phyloP scores from a whole-genome alignment of 208 protist species.

The Entamoeba histolytica region DNA sequence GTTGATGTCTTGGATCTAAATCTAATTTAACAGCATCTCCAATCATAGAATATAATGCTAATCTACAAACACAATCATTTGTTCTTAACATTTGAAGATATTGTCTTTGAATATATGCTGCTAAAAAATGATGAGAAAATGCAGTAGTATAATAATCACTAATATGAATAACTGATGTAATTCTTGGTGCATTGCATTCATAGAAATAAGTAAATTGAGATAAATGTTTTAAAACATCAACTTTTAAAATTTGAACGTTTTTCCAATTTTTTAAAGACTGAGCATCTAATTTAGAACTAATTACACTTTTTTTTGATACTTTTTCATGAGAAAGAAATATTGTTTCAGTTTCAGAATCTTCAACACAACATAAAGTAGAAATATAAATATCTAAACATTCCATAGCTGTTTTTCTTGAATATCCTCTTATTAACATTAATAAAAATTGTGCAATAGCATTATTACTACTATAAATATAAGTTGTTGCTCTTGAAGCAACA shows the following conservation, averaged over 20 bases:
- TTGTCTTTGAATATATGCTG: neutral
- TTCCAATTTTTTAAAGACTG: neutral
- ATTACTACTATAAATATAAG: neutral
- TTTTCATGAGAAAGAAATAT: neutral
- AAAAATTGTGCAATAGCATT: neutral
- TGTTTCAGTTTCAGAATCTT: neutral
- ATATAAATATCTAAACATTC: neutral
- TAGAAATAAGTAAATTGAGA: neutral
- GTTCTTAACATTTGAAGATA: neutral
- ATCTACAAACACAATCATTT: neutral
- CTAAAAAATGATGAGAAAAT: neutral
- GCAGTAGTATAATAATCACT: neutral
- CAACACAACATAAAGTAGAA: neutral
- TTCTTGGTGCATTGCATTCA: neutral
- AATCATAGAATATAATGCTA: neutral
- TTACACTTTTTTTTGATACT: neutral
- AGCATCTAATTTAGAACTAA: neutral
- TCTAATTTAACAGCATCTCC: neutral
- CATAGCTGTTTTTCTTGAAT: neutral
- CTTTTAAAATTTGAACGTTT: neutral
- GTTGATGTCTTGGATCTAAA: neutral
- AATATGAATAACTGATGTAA: neutral
- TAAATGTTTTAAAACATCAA: neutral
- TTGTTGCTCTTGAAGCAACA: neutral
- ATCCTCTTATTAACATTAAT: neutral